These are phyloP conservation scores for Hamamelis virginiana DNA, from an alignment of 164 flowering plant genomes.

Conservation along the genomic window DNA sequence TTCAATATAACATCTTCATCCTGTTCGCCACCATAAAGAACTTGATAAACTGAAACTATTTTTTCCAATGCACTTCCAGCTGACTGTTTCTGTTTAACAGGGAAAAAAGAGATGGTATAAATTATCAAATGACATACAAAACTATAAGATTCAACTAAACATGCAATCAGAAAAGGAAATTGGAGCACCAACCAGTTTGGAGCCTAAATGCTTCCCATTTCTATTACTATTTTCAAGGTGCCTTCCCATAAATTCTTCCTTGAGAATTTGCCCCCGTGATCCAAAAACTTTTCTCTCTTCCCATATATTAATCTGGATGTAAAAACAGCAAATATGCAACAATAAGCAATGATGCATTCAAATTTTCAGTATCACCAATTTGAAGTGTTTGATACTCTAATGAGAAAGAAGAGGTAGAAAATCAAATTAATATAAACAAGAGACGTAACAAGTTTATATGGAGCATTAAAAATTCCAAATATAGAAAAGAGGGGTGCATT, in stretches of 20 bases:
- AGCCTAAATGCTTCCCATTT: slow-evolving; percentile 40
- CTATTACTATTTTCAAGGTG: slow-evolving; percentile 42
- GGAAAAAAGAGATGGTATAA: slow-evolving; percentile 5
- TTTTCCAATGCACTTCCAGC: slow-evolving; percentile 66
- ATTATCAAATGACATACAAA: not conserved
- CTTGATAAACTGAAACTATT: slow-evolving; percentile 68
- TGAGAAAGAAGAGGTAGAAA: not conserved
- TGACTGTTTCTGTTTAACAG: slow-evolving; percentile 46
- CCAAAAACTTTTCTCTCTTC: slow-evolving; percentile 96
- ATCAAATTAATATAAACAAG: not conserved
- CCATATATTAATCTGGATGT: slow-evolving; percentile 74
- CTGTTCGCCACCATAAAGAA: slow-evolving; percentile 58
- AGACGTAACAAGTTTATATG: not conserved
- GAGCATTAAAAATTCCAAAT: not conserved
- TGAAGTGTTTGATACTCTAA: not conserved
- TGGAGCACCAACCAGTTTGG: slow-evolving; percentile 42
- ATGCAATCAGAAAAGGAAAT: slow-evolving; percentile 1
- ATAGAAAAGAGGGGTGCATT: not conserved
- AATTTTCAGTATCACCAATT: not conserved
- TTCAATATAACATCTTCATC: slow-evolving; percentile 68
- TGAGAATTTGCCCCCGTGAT: slow-evolving; percentile 79
- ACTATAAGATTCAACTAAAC: not conserved
- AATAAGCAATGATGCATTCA: not conserved
- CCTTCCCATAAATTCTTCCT: slow-evolving; percentile 71
- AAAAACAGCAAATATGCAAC: not conserved